A percentile compares a stretch with the other conserved stretches of the same genome.
These are phyloP conservation scores for Tricladium varicosporioides DNA, from an alignment of 2,329 filamentous ascomycete genomes.

Conservation along the genomic window DNA sequence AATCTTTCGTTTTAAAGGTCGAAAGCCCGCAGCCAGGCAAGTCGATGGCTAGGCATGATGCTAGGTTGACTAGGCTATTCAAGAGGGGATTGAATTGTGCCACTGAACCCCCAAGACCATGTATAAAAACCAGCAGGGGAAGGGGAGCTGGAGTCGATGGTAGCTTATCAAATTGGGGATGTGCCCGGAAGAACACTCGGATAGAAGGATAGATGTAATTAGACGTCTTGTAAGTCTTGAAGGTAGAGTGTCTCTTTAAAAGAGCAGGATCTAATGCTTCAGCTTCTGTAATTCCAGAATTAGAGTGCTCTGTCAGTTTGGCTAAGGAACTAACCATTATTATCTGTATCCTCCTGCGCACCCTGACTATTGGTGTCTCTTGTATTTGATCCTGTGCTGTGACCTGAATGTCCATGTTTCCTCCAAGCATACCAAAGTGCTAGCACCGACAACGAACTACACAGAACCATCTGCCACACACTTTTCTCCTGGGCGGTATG, in stretches of 20 bases:
- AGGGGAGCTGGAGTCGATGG: slow-evolving; percentile 70
- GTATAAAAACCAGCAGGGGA: slow-evolving; percentile 85
- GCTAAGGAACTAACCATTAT: too few species aligned
- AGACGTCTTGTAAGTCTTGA: slow-evolving; percentile 70
- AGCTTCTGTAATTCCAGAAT: slow-evolving; percentile 20
- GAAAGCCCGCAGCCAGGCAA: slow-evolving; percentile 88
- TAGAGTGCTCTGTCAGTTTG: too few species aligned
- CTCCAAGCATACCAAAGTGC: too few species aligned
- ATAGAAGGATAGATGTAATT: slow-evolving; percentile 69
- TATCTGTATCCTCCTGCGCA: too few species aligned
- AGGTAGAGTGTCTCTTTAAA: slow-evolving; percentile 71
- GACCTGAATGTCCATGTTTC: too few species aligned
- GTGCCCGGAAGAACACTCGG: slow-evolving; percentile 79
- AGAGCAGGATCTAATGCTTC: slow-evolving; percentile 65
- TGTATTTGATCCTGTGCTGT: too few species aligned
- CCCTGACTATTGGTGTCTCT: too few species aligned
- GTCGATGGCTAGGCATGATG: slow-evolving; percentile 84
- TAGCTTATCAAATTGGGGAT: slow-evolving; percentile 79
- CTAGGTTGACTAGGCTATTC: slow-evolving; percentile 76
- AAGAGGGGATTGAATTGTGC: slow-evolving; percentile 84
- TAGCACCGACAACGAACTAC: too few species aligned
- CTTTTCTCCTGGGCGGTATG: too few species aligned
- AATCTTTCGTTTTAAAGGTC: slow-evolving; percentile 64
- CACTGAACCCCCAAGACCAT: slow-evolving; percentile 88
- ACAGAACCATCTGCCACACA: too few species aligned